Conservation (phyloP, 495 filamentous ascomycete genomes). For the Elasticomyces elasticus region DNA sequence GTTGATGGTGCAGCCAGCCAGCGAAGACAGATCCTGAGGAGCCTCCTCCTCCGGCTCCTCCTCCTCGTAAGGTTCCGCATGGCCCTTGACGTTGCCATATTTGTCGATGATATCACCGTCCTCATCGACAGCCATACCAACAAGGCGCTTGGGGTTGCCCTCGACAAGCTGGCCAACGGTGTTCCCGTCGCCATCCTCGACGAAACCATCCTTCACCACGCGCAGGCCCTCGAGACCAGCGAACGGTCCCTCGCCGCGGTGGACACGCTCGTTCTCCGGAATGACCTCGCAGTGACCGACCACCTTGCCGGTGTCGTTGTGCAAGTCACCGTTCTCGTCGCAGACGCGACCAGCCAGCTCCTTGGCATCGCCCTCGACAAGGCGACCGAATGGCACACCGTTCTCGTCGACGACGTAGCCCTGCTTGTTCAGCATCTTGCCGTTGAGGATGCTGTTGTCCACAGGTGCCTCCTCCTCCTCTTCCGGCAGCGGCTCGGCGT, state of each 20-base stretch:
- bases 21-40: slow-evolving; percentile 54
- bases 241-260: slow-evolving; percentile 58
- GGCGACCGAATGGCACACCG: slow-evolving; percentile 58
- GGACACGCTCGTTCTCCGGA: slow-evolving; percentile 60
- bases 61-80: slow-evolving; percentile 59
- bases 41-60: slow-evolving; percentile 39
- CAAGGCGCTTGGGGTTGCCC: slow-evolving; percentile 61
- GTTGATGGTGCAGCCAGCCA: slow-evolving; percentile 79
- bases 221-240: slow-evolving; percentile 61
- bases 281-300: slow-evolving; percentile 69
- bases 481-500: slow-evolving; percentile 47
- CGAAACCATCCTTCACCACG: slow-evolving; percentile 60
- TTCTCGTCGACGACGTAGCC: slow-evolving; percentile 64
- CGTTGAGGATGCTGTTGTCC: slow-evolving; percentile 56
- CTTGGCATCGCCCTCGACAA: slow-evolving; percentile 59
- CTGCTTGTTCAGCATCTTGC: slow-evolving; percentile 68
- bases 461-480: slow-evolving; percentile 37
- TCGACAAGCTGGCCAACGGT: slow-evolving; percentile 61
- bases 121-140: slow-evolving; percentile 67
- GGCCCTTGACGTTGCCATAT: slow-evolving; percentile 68
- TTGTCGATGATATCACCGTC: slow-evolving; percentile 81
- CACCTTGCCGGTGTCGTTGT: slow-evolving; percentile 60
- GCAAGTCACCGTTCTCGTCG: slow-evolving; percentile 64
- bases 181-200: slow-evolving; percentile 58
- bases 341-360: slow-evolving; percentile 59